Conservation (phyloP, 2,329 filamentous ascomycete genomes). For the Domatiomyces globalis region DNA sequence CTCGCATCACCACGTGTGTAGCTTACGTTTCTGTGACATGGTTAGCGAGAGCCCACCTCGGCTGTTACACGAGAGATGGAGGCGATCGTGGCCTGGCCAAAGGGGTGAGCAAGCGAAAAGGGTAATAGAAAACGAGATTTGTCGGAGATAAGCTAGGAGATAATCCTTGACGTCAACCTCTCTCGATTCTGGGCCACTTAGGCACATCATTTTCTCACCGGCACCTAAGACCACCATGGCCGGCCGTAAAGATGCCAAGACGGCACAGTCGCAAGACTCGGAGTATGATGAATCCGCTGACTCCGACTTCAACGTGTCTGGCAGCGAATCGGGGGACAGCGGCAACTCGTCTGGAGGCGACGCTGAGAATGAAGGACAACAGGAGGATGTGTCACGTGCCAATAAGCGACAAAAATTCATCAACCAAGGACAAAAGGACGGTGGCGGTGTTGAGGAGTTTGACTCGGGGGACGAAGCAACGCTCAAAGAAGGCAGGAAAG, state of each 20-base stretch:
- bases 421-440: constrained; percentile 11
- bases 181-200: neutral
- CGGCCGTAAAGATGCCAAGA: neutral
- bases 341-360: constrained; percentile 10
- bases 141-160: neutral
- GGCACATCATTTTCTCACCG: neutral
- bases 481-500: constrained; percentile 33
- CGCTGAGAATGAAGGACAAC: constrained; percentile 1
- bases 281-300: constrained; percentile 20
- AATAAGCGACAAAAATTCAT: constrained; percentile 19
- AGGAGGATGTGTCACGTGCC: constrained; percentile 4
- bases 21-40: neutral
- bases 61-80: neutral
- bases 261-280: neutral
- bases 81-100: neutral
- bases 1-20: neutral
- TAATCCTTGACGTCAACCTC: neutral
- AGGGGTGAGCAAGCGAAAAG: neutral
- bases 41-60: neutral
- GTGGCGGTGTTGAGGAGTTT: constrained; percentile 24
- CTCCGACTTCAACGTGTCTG: constrained; percentile 16
- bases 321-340: constrained; percentile 3
- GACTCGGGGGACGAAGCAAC: constrained; percentile 44
- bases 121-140: neutral
- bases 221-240: neutral